A percentile compares a stretch with the other conserved stretches of the same genome.
Evolutionary conservation across 2,329 filamentous ascomycete species (phyloP).

Genomic region (Sclerotinia trifoliorum): DNA sequence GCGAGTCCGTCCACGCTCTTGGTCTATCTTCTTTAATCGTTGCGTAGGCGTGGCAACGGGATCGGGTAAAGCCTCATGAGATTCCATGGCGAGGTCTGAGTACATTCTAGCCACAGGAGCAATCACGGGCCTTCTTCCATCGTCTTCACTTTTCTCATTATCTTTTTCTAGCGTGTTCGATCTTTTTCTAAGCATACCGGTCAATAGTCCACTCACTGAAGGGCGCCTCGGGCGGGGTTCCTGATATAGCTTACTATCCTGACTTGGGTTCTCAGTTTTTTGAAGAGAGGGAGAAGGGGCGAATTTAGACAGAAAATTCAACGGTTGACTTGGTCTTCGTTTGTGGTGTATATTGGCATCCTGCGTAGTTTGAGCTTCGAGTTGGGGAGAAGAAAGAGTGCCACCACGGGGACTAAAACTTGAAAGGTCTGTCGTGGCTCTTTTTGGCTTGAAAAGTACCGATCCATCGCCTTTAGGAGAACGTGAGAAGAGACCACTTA

Average conservation of each 20-base stretch:
- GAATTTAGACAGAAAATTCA: slow-evolving; percentile 22
- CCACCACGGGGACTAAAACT: background rate
- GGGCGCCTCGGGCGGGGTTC: slow-evolving; percentile 27
- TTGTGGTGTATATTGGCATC: background rate
- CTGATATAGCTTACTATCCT: slow-evolving; percentile 18
- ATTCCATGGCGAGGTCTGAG: slow-evolving; percentile 29
- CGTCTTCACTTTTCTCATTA: slow-evolving; percentile 7
- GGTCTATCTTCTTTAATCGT: background rate
- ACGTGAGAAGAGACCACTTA: slow-evolving; percentile 18
- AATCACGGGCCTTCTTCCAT: background rate
- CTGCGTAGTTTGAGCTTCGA: background rate
- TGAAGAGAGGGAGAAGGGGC: slow-evolving; percentile 13
- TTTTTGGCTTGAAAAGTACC: slow-evolving; percentile 13
- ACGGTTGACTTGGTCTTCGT: slow-evolving; percentile 19
- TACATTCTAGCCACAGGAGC: slow-evolving; percentile 33
- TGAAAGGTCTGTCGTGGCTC: slow-evolving; percentile 17
- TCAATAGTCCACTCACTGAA: slow-evolving; percentile 34
- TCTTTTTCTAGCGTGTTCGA: slow-evolving; percentile 30
- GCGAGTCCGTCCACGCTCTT: background rate
- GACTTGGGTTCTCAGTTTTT: slow-evolving; percentile 6
- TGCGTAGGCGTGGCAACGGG: background rate
- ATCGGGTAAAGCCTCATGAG: slow-evolving; percentile 2
- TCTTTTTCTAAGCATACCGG: slow-evolving; percentile 32
- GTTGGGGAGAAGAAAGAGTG: slow-evolving; percentile 10
- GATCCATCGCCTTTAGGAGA: slow-evolving; percentile 5